Base-by-base conservation (phyloP, 345 rosid genomes). In the Populus euphratica region DNA sequence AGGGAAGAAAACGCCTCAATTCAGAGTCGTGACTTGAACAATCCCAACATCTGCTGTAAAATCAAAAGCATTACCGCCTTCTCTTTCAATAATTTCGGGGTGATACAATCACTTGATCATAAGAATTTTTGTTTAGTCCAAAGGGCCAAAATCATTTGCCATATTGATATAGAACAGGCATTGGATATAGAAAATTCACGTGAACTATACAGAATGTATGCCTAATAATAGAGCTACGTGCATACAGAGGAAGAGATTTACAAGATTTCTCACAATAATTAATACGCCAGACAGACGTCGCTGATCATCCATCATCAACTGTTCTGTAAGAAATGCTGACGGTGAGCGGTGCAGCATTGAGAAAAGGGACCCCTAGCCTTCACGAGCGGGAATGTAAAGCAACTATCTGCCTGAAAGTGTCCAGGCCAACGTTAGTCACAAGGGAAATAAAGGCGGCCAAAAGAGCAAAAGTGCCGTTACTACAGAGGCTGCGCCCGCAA, bases 401-500 rank as follows among this genome's bases (percentile, higher is more conserved):
- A 62, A 25, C 82, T 68, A 84, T 62, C 79, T 81, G 73, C 81
- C 92, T 83, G 85, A 80, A 68, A 79, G 70, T 70, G 74, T 63
- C 80, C 77, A 76, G 81, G 76, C 81, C 67, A 80, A 76, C 50
- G 84, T 85, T 81, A 81, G 83, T 85, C 77, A 82, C 50, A 69
- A 67, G 10, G 79, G 73, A 39, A 65, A 86, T 27, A 78, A 47
- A 69, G 54, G 71, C 9, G 59, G 73, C 79, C 59, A 70, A 69
- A 72, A 69, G 79, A 78, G 78, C 59, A 73, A 78, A 79, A 82
- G 52, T 70, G 82, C 78, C 33, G 63, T n/a, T 47, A 75, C 29
- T 67, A 77, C 67, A 67, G 76, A 76, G 25, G 78, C 78, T 14
- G 80, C 79, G 69, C 14, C 69, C n/a, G 80, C 73, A 73, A 66